Evolutionary conservation across 768 basidiomycete species (phyloP), one percentile per base, ranked within the genome.

Genomic region (Ephemerocybe angulata): DNA sequence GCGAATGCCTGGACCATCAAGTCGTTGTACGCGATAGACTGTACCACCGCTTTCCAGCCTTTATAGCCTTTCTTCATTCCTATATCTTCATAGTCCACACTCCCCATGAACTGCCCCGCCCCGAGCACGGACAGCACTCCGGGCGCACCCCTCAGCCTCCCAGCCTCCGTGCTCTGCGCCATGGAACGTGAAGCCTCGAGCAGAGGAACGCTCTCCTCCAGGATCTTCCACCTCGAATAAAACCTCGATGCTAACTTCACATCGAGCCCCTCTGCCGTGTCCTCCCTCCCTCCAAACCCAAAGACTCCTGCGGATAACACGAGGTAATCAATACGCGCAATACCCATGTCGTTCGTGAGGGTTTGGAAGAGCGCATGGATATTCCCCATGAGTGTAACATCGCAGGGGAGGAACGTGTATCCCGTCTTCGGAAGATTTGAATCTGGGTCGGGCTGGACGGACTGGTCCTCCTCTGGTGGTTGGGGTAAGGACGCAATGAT

Each of bases 311-410:
- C 63, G 0, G 76, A 72, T 56, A 81, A 61, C 30, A 80, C 72
- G 37, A 85, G 71, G 64, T 76, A 81, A 66, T 85, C 83, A 62
- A 83, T 62, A 62, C 76, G 81, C 0, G 72, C 68, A 8, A 77
- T 54, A 4, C 68, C 66, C 17, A 8, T 35, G 8, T 35, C 33
- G 1, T 56, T 53, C 15, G 59, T 64, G 22, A 77, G 67, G 4
- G 67, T 62, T 43, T 60, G 52, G 4, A 71, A 58, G 4, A 70
- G 61, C 2, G 59, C 52, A n/a, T 73, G 69, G 2, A 82, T 75
- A 58, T 81, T 80, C 65, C 72, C 70, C 74, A 85, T 81, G 30
- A 77, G 64, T n/a, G 75, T 70, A 5, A 71, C 75, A 43, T 83
- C 82, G 69, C 81, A 80, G 55, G 73, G 63, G n/a, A 82, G 70